These are phyloP conservation scores for Melaleuca alternifolia DNA, from an alignment of 345 rosid species.

Conservation along the genomic window DNA sequence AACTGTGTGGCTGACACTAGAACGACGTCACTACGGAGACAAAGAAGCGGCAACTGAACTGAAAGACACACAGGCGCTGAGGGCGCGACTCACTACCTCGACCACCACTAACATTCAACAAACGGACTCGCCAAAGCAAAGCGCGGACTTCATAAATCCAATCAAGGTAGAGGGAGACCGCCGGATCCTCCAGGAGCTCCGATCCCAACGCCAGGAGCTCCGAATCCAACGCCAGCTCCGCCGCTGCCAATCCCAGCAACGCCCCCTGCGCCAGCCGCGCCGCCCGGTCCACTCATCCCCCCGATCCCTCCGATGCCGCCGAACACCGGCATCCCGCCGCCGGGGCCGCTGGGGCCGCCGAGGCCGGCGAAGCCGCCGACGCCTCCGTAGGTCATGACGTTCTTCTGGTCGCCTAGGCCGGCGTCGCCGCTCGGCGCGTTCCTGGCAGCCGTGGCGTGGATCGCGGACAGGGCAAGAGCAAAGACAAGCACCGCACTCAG, in stretches of 20 bases:
- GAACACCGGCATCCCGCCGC: slow-evolving; percentile 27
- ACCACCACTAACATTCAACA: background rate
- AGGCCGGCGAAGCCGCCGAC: slow-evolving; percentile 48
- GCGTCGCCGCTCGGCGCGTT: slow-evolving; percentile 13
- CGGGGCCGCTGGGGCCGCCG: slow-evolving; percentile 32
- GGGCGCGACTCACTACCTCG: background rate
- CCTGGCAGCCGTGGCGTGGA: slow-evolving; percentile 21
- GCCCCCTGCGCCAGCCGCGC: slow-evolving; percentile 9
- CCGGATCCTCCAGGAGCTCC: slow-evolving; percentile 20
- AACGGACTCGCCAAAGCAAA: background rate
- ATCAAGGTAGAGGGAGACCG: slow-evolving; percentile 31
- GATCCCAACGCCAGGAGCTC: slow-evolving; percentile 13
- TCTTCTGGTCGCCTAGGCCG: slow-evolving; percentile 61
- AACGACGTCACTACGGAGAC: background rate
- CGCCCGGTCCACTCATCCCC: slow-evolving; percentile 30
- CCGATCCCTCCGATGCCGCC: slow-evolving; percentile 45
- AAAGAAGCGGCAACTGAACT: background rate
- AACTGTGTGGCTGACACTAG: background rate
- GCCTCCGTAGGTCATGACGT: slow-evolving; percentile 57
- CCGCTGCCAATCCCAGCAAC: slow-evolving; percentile 14
- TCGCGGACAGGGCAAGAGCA: slow-evolving; percentile 22
- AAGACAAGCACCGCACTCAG: slow-evolving; percentile 1
- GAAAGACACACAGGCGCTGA: background rate
- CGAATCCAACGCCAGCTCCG: slow-evolving; percentile 9
- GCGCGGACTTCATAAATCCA: background rate